phyloP scores from a whole-genome alignment of 257 asterid genomes.

The Linderniella brevidens region DNA sequence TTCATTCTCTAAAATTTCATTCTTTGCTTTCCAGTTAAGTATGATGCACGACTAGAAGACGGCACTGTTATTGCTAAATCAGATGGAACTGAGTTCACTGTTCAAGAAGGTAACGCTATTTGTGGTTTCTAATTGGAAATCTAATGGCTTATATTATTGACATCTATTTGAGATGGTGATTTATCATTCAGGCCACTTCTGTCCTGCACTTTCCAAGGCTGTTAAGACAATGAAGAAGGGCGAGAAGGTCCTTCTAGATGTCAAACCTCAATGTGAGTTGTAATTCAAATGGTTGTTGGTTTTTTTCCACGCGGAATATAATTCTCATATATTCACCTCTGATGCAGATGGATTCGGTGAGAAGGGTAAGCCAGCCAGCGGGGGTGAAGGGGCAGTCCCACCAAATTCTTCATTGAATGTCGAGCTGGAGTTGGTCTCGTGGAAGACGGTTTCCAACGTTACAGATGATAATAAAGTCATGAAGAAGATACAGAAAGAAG shows the following conservation, averaged over 20 bases:
- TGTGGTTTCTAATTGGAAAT: too few species aligned
- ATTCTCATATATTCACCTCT: too few species aligned
- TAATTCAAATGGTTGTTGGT: neutral
- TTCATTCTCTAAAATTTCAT: too few species aligned
- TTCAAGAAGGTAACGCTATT: too few species aligned
- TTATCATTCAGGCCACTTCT: too few species aligned
- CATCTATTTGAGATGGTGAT: too few species aligned
- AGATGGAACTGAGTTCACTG: slow-evolving; percentile 33
- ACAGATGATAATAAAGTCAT: slow-evolving; percentile 60
- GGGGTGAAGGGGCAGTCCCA: slow-evolving; percentile 32
- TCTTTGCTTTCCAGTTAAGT: slow-evolving; percentile 25
- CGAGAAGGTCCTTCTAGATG: slow-evolving; percentile 48
- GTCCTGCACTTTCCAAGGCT: slow-evolving; percentile 61
- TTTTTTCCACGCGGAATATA: too few species aligned
- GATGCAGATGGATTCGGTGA: slow-evolving; percentile 54
- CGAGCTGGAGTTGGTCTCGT: slow-evolving; percentile 32
- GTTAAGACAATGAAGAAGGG: slow-evolving; percentile 74
- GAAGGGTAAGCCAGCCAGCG: slow-evolving; percentile 45
- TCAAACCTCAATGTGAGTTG: slow-evolving; percentile 53
- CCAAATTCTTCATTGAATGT: slow-evolving; percentile 36
- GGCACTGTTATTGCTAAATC: slow-evolving; percentile 34
- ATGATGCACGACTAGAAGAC: slow-evolving; percentile 37
- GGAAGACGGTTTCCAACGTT: slow-evolving; percentile 46
- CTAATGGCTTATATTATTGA: too few species aligned
- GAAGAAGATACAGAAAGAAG: slow-evolving; percentile 44